Evolutionary conservation across 1,139 yeast genomes (phyloP).

Genomic region (Scheffersomyces illinoinensis): DNA sequence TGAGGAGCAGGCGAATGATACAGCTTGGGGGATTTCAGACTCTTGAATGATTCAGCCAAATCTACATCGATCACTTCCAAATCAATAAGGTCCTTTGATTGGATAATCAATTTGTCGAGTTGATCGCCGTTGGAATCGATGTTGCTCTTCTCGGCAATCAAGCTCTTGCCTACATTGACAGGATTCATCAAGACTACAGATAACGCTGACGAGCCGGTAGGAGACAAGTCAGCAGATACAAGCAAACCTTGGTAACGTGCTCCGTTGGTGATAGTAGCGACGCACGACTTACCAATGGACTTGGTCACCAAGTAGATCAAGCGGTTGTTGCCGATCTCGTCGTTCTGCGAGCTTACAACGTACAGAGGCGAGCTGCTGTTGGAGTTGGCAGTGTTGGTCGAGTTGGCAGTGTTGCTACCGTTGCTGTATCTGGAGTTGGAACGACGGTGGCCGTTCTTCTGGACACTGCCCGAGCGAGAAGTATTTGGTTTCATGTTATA

Average conservation of each 20-base stretch:
- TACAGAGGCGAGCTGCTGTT: constrained; percentile 1
- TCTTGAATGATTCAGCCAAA: constrained; percentile 13
- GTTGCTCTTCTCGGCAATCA: constrained; percentile 34
- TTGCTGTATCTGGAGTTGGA: constrained; percentile 22
- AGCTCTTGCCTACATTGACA: constrained; percentile 25
- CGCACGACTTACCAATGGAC: constrained; percentile 56
- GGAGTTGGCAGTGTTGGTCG: constrained; percentile 6
- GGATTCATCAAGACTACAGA: constrained; percentile 60
- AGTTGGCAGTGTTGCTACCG: constrained; percentile 10
- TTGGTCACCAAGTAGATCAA: constrained; percentile 28
- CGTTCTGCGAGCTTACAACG: neutral
- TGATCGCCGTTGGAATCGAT: constrained; percentile 29
- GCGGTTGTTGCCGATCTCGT: neutral
- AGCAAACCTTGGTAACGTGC: constrained; percentile 61
- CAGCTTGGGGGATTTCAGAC: neutral
- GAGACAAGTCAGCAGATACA: constrained; percentile 28
- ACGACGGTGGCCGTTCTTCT: constrained; percentile 28
- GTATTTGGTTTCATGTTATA: neutral
- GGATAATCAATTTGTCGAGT: constrained; percentile 51
- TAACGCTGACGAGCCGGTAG: constrained; percentile 27
- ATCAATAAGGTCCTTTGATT: constrained; percentile 65
- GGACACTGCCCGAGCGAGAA: constrained; percentile 17
- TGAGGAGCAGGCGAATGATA: neutral
- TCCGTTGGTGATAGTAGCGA: constrained; percentile 65
- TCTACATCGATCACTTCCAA: constrained; percentile 51